Evolutionary conservation across 352 stramenopile species (phyloP).

Genomic region (Phytophthora brassicae): DNA sequence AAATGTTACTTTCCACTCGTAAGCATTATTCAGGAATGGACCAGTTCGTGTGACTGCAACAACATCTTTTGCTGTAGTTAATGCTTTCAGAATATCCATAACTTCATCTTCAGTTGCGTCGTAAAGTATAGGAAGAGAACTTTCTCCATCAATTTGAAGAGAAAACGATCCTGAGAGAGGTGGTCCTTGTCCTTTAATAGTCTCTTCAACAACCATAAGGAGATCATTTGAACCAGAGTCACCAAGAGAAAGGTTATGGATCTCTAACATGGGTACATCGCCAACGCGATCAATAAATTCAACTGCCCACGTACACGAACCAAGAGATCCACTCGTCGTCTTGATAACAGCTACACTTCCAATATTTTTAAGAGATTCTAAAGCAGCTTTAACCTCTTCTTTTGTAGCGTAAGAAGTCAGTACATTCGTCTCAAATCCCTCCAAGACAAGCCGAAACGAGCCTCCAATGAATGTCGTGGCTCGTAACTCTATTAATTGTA

Average conservation of each 20-base stretch:
- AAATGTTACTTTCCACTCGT: conserved; percentile 46
- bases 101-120: conserved; percentile 40
- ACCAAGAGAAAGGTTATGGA: conserved; percentile 45
- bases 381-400: conserved; percentile 40
- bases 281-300: conserved; percentile 56
- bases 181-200: conserved; percentile 41
- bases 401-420: conserved; percentile 58
- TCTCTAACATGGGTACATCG: conserved; percentile 47
- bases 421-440: conserved; percentile 31
- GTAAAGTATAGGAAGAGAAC: conserved; percentile 28
- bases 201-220: conserved; percentile 41
- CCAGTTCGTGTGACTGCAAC: conserved; percentile 30
- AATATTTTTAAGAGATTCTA: conserved; percentile 51
- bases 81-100: conserved; percentile 14
- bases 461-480: conserved; percentile 53
- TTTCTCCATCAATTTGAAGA: conserved; percentile 41
- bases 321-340: conserved; percentile 28
- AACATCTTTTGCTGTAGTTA: conserved; percentile 9
- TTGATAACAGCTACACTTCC: conserved; percentile 39
- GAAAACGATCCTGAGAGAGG: conserved; percentile 45
- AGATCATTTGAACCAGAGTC: conserved; percentile 54
- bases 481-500: conserved; percentile 44
- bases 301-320: conserved; percentile 61
- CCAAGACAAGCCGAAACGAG: conserved; percentile 43
- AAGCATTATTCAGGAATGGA: conserved; percentile 48